Conservation (phyloP, 257 asterid species). For the Solanum pinnatisectum region DNA sequence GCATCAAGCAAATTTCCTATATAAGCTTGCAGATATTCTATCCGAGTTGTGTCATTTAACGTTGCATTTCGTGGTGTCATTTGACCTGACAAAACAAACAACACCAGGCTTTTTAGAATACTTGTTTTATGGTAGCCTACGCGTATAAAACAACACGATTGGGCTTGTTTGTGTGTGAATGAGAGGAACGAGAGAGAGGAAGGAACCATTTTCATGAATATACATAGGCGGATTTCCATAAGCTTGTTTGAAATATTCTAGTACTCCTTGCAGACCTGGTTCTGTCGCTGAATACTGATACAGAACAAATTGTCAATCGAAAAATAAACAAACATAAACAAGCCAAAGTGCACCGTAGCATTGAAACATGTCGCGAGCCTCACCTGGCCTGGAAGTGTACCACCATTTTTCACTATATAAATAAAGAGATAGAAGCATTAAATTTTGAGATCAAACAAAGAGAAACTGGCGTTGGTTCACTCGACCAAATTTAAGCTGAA, state of each 20-base stretch:
- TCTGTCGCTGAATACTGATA: neutral
- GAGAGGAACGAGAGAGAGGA: neutral
- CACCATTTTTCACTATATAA: neutral
- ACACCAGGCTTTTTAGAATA: neutral
- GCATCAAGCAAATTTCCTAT: constrained; percentile 24
- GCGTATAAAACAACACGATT: neutral
- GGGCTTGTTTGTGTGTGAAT: neutral
- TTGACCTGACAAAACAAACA: constrained; percentile 1
- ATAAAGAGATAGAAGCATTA: neutral
- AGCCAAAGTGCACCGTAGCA: neutral
- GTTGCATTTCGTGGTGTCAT: neutral
- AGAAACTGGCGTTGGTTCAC: neutral
- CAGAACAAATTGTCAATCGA: constrained; percentile 20
- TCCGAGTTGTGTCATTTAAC: constrained; percentile 10
- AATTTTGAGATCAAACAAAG: neutral
- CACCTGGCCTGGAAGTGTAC: neutral
- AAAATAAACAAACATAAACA: constrained; percentile 10
- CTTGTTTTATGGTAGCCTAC: neutral
- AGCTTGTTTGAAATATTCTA: constrained; percentile 17
- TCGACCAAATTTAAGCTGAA: neutral
- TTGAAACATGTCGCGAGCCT: neutral
- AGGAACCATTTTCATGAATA: constrained; percentile 29
- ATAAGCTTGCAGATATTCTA: constrained; percentile 9
- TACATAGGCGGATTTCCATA: constrained; percentile 50
- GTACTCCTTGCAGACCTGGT: neutral